These are phyloP conservation scores for Neophaeococcomyces aloes DNA, from an alignment of 2,329 filamentous ascomycete genomes.

Conservation along the genomic window DNA sequence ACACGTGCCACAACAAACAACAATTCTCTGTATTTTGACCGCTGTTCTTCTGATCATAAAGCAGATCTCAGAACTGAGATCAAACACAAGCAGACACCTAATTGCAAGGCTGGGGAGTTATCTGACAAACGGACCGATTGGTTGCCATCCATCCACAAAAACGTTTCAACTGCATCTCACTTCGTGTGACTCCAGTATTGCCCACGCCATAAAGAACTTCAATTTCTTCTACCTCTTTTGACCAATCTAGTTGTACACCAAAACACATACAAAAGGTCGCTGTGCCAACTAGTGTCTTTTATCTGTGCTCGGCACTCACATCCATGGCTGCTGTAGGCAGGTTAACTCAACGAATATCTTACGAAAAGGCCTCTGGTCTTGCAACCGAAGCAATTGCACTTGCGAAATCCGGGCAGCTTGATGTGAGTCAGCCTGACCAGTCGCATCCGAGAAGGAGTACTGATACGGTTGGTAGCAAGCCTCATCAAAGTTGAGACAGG, in stretches of 20 bases:
- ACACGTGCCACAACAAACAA: constrained; percentile 2
- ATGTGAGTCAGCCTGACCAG: constrained; percentile 6
- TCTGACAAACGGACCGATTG: background rate
- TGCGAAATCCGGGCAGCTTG: constrained; percentile 34
- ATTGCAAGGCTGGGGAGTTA: background rate
- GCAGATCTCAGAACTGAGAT: constrained; percentile 11
- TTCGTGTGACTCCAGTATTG: background rate
- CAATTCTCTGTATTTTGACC: background rate
- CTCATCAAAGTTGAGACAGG: constrained; percentile 39
- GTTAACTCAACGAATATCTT: constrained; percentile 24
- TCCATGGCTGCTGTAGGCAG: constrained; percentile 9
- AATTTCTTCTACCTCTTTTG: background rate
- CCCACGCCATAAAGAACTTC: background rate
- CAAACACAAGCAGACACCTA: constrained; percentile 1
- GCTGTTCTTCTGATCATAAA: constrained; percentile 10
- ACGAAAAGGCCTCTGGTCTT: constrained; percentile 37
- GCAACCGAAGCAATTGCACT: constrained; percentile 39
- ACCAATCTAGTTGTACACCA: background rate
- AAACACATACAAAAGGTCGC: background rate
- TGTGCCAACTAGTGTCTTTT: no score
- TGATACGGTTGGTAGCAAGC: constrained; percentile 29
- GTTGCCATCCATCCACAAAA: background rate
- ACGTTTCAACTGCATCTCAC: background rate
- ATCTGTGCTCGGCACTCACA: no score
- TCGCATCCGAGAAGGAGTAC: constrained; percentile 7